phyloP scores from a whole-genome alignment of 768 basidiomycete species.

The Cyathus striatus region DNA sequence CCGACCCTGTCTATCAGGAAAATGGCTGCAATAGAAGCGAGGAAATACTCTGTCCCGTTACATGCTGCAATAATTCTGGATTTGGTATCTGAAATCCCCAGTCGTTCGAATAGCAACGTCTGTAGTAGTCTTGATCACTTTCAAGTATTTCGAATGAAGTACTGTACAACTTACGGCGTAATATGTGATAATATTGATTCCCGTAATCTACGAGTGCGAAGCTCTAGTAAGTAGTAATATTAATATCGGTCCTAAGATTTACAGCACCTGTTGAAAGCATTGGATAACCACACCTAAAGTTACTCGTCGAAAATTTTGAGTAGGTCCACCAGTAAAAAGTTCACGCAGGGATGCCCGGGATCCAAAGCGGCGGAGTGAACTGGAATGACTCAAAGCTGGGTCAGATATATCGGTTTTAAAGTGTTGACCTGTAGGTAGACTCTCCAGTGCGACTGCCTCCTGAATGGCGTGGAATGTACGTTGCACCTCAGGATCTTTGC shows the following conservation, averaged over 20 bases:
- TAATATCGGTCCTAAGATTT: not conserved
- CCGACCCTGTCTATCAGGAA: slow-evolving; percentile 69
- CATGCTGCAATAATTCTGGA: slow-evolving; percentile 61
- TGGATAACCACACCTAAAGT: slow-evolving; percentile 52
- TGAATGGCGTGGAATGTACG: slow-evolving; percentile 49
- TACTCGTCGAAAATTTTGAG: slow-evolving; percentile 58
- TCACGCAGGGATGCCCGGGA: slow-evolving; percentile 44
- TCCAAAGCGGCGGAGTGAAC: no score
- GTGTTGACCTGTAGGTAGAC: slow-evolving; percentile 4
- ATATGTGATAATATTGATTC: slow-evolving; percentile 65
- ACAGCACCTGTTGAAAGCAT: slow-evolving; percentile 53
- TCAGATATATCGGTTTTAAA: slow-evolving; percentile 4
- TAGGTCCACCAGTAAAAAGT: slow-evolving; percentile 48
- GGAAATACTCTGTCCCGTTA: slow-evolving; percentile 68
- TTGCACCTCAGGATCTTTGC: slow-evolving; percentile 39
- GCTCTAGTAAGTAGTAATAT: not conserved
- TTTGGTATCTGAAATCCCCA: slow-evolving; percentile 54
- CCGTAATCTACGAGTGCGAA: slow-evolving; percentile 36
- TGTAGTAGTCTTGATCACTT: slow-evolving; percentile 14
- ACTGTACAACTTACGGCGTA: slow-evolving; percentile 24
- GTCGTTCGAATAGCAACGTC: slow-evolving; percentile 51
- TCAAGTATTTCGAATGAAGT: not conserved
- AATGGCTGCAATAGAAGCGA: slow-evolving; percentile 70
- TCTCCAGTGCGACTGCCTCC: slow-evolving; percentile 46
- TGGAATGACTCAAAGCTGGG: no score